Conservation (phyloP, 1,139 yeast species). For the Blastobotrys raffinosifermentans region DNA sequence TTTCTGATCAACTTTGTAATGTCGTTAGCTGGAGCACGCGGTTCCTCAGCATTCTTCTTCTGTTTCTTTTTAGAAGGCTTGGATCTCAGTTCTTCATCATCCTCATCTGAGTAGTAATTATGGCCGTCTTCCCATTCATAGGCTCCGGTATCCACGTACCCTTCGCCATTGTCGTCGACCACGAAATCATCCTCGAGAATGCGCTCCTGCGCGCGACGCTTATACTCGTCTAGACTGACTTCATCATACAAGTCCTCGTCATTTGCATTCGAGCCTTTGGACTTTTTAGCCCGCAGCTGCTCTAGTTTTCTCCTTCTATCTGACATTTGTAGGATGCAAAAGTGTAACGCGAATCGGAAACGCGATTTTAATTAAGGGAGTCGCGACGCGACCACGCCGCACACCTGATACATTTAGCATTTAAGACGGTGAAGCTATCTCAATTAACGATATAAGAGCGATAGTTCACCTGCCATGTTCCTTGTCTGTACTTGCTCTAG, state of each 20-base stretch:
- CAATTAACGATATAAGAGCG: no score
- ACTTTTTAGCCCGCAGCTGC: slow-evolving; percentile 7
- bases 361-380: no score
- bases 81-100: slow-evolving; percentile 37
- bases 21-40: slow-evolving; percentile 15
- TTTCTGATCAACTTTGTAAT: slow-evolving; percentile 21
- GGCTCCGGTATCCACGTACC: slow-evolving; percentile 86
- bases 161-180: slow-evolving; percentile 86
- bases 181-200: slow-evolving; percentile 87
- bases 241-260: slow-evolving; percentile 68
- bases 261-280: slow-evolving; percentile 16
- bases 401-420: no score
- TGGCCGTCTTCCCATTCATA: slow-evolving; percentile 74
- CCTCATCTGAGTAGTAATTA: slow-evolving; percentile 51
- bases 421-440: no score
- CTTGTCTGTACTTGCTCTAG: no score
- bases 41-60: slow-evolving; percentile 29
- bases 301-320: slow-evolving; percentile 9
- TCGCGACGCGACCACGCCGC: no score
- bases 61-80: slow-evolving; percentile 32
- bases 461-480: no score
- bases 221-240: slow-evolving; percentile 73
- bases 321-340: slow-evolving; percentile 1
- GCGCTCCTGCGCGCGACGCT: slow-evolving; percentile 72
- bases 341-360: no score